Percentiles rank a stretch among this genome's conserved stretches.
Conservation (phyloP, 2,329 filamentous ascomycete species). For the Pseudogymnoascus sp. region DNA sequence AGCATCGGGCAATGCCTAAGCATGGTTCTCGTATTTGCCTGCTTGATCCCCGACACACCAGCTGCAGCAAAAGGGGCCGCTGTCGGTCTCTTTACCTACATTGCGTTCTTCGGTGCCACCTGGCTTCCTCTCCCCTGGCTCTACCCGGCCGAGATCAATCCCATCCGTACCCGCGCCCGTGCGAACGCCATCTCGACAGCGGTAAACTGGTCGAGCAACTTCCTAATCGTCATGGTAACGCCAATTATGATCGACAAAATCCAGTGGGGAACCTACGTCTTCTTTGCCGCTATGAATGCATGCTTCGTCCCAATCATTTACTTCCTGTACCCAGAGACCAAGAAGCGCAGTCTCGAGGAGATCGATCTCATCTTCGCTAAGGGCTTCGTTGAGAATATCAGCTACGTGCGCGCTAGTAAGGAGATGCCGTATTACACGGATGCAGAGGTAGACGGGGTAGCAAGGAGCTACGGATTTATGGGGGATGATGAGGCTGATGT, state of each 20-base stretch:
- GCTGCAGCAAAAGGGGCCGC: constrained; percentile 31
- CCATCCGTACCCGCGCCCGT: constrained; percentile 50
- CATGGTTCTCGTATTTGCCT: constrained; percentile 49
- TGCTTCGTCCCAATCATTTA: constrained; percentile 33
- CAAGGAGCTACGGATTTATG: too few species aligned
- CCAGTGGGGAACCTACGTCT: constrained; percentile 31
- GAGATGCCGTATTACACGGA: constrained; percentile 45
- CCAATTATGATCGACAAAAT: constrained; percentile 32
- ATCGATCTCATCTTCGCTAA: constrained; percentile 61
- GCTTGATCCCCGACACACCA: constrained; percentile 28
- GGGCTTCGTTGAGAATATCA: constrained; percentile 48
- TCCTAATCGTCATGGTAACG: constrained; percentile 38
- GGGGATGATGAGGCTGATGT: too few species aligned
- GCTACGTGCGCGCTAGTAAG: constrained; percentile 48
- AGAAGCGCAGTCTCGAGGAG: constrained; percentile 52
- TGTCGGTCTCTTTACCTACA: constrained; percentile 54
- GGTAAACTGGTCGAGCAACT: constrained; percentile 46
- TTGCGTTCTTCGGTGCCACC: constrained; percentile 50
- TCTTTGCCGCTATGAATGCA: constrained; percentile 32
- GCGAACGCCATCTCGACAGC: constrained; percentile 56
- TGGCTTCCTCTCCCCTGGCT: constrained; percentile 56
- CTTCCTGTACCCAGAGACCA: constrained; percentile 41
- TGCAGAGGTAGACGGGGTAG: constrained; percentile 38
- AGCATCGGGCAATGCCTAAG: constrained; percentile 53
- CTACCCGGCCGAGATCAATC: constrained; percentile 53